Evolutionary conservation across 345 rosid genomes (phyloP), one percentile per base, ranked within the genome.

Genomic region (Salix brachista): DNA sequence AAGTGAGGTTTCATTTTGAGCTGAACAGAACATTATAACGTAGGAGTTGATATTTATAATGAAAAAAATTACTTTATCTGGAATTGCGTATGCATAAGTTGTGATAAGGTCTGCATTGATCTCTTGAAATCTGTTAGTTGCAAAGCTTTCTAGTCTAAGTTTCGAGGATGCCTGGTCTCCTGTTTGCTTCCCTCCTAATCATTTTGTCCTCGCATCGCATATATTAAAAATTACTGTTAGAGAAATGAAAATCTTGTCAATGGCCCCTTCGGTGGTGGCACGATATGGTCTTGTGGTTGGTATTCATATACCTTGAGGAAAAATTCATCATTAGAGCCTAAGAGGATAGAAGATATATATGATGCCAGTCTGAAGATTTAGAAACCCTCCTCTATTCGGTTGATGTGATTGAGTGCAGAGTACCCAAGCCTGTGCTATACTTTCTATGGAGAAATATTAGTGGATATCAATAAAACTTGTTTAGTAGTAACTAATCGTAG

Each of bases 1-100:
- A 76, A 71, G 71, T 19, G 19, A 50, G 46, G 58, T 52, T 79
- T 61, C 62, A 23, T 66, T 65, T 60, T 30, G 21, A 70, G 71
- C 58, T 60, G 68, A 74, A 69, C 26, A 62, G 13, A 18, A 14
- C 39, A 72, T 36, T 39, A n/a, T 41, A 11, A 42, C 14, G 67
- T 56, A 28, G 32, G 25, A 17, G 16, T 72, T 13, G 74, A 18
- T 66, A 52, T 42, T 48, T 68, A 75, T 62, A 44, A 56, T 65
- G 32, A 36, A 61, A 74, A 69, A 26, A 54, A 18, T 37, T 48
- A 5, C 23, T 5, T 18, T 11, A 5, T 56, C 42, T 7, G 16
- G 50, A n/a, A 72, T 37, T 56, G 50, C 17, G 42, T n/a, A 1
- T n/a, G 5, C 13, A 23, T 56, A 9, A 56, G 62, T 3, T 56